phyloP scores from a whole-genome alignment of 2,329 filamentous ascomycete species.

The Pseudogymnoascus sp. region DNA sequence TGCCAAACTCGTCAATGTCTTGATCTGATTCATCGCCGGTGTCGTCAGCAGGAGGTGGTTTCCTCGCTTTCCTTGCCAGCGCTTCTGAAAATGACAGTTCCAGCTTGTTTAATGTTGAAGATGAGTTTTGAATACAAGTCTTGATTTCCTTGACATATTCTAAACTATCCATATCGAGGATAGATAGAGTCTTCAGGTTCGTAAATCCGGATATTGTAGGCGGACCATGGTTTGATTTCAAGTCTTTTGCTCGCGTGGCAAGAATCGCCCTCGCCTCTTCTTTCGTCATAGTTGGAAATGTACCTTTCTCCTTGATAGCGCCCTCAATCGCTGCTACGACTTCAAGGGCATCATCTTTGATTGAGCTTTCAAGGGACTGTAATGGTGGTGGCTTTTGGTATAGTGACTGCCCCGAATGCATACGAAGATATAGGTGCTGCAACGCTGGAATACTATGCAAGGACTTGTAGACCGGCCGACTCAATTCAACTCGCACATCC shows the following conservation, averaged over 20 bases:
- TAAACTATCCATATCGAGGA: constrained; percentile 54
- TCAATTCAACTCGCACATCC: constrained; percentile 58
- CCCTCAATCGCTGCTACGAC: background rate
- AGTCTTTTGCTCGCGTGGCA: background rate
- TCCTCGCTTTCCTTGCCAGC: constrained; percentile 41
- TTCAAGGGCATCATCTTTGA: background rate
- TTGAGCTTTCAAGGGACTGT: background rate
- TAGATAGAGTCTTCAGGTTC: constrained; percentile 42
- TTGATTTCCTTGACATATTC: constrained; percentile 49
- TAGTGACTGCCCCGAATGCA: constrained; percentile 49
- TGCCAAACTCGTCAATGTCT: constrained; percentile 45
- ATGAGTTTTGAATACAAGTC: constrained; percentile 46
- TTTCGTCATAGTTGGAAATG: background rate
- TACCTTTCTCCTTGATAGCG: background rate
- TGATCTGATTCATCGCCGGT: constrained; percentile 43
- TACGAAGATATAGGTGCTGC: constrained; percentile 46
- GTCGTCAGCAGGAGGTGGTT: constrained; percentile 33
- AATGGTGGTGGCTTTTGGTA: constrained; percentile 44
- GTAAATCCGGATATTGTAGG: constrained; percentile 51
- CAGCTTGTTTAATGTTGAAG: constrained; percentile 45
- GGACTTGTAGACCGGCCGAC: constrained; percentile 47
- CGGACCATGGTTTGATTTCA: constrained; percentile 31
- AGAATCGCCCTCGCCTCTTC: background rate
- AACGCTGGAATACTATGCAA: constrained; percentile 47
- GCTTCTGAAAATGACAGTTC: constrained; percentile 50